Base-by-base conservation (phyloP, 106 monocot species). In the Dioscorea alata region DNA sequence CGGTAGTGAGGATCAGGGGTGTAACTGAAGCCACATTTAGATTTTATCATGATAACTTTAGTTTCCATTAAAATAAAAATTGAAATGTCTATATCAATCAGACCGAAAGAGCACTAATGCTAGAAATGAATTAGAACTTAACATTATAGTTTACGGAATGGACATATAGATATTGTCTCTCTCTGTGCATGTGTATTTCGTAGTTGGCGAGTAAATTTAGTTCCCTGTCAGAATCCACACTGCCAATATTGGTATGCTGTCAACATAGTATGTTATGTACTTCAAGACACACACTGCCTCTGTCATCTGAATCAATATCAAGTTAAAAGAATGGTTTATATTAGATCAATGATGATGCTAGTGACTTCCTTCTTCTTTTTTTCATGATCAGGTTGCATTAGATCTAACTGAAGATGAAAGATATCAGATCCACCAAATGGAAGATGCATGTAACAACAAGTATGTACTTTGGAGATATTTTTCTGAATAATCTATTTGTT, bases 381-480 rank as follows among this genome's bases (percentile, higher is more conserved):
- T 67, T 79, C 15, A 23, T 59, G 57, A 68, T 57, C 66, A 95
- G 94, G 83, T 95, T 73, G 91, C 94, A 18, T 62, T 94, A 49
- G 94, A 95, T 86, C 63, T 95, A 59, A 73, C 81, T 6, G 88
- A 85, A 63, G 86, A 88, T 80, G 95, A 91, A 68, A 79, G 71
- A 32, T 57, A 66, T 79, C 79, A 86, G 74, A 70, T 95, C 64
- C 81, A 86, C 48, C 77, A 70, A 57, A 75, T 88, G 80, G 86
- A 84, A 77, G 75, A 74, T 63, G 57, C 57, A 2, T 80, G 67
- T 9, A 66, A 33, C 65, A 50, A 63, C 65, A 50, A 63, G 95
- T 95, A 88, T 61, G 83, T 79, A 22, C 5, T 34, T n/a, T 20
- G 6, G 6, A 58, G 8, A 52, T 54, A 54, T 18, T 54, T 2